phyloP scores from a whole-genome alignment of 495 filamentous ascomycete species.

The Penicillium roqueforti region DNA sequence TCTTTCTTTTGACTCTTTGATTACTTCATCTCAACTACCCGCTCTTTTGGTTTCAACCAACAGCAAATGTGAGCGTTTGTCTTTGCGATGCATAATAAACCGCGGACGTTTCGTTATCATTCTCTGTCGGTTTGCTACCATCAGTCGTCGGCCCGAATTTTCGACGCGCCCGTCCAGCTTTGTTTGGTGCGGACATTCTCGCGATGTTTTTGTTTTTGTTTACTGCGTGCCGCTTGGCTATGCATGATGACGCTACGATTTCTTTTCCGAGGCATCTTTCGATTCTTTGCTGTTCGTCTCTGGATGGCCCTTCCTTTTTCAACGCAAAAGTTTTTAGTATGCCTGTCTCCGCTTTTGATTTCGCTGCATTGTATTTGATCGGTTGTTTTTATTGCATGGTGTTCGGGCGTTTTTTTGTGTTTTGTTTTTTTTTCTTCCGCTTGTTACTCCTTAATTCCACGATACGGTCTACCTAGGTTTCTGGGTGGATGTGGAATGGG shows the following conservation, averaged over 20 bases:
- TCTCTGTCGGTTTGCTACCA: constrained; percentile 1
- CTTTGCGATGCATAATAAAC: constrained; percentile 47
- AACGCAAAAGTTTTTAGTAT: constrained; percentile 23
- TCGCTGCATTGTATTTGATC: constrained; percentile 22
- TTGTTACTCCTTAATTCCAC: constrained; percentile 6
- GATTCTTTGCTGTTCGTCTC: constrained; percentile 22
- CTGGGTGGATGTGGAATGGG: neutral
- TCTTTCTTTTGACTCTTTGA: constrained; percentile 9
- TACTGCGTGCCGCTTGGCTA: constrained; percentile 9
- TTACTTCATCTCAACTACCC: constrained; percentile 1
- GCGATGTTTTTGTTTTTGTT: constrained; percentile 1
- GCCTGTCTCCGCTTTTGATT: constrained; percentile 20
- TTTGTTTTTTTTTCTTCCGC: neutral
- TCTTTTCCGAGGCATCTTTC: constrained; percentile 25
- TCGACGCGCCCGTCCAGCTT: constrained; percentile 13
- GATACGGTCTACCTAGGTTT: neutral
- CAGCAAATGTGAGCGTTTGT: constrained; percentile 8
- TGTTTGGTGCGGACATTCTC: constrained; percentile 10
- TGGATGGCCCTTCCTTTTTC: constrained; percentile 20
- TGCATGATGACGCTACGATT: constrained; percentile 28
- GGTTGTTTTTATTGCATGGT: constrained; percentile 27
- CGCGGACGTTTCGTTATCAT: constrained; percentile 25
- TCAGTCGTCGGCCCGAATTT: constrained; percentile 16
- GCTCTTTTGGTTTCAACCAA: constrained; percentile 4
- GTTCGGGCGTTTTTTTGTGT: constrained; percentile 16